phyloP scores from a whole-genome alignment of 148 eudicot genomes.

The Dianthus caryophyllus region DNA sequence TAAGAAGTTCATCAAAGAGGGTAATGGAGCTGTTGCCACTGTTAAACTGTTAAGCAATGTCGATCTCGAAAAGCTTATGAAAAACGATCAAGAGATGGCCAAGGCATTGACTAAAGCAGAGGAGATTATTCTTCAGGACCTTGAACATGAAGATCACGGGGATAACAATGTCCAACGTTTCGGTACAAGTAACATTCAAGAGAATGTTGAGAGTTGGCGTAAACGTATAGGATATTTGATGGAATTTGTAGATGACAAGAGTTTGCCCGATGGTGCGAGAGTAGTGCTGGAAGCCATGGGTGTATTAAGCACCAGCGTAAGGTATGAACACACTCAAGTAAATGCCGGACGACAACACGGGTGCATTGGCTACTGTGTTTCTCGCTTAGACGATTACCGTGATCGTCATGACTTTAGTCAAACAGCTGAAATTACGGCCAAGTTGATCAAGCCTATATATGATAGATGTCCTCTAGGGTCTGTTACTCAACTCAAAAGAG shows the following conservation, averaged over 20 bases:
- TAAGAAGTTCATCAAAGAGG: neutral
- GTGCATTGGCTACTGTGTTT: neutral
- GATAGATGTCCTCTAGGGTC: neutral
- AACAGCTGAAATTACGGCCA: neutral
- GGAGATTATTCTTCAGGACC: neutral
- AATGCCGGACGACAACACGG: neutral
- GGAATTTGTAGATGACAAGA: neutral
- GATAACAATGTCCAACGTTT: neutral
- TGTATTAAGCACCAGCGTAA: neutral
- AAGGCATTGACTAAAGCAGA: neutral
- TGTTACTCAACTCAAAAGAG: neutral
- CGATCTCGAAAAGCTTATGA: neutral
- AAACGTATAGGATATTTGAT: conserved; percentile 4
- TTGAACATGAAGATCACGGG: neutral
- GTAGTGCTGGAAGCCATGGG: conserved; percentile 7
- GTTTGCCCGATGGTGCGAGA: neutral
- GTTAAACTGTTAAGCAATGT: neutral
- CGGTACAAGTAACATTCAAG: neutral
- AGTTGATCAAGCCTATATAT: neutral
- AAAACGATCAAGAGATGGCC: neutral
- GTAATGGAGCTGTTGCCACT: neutral
- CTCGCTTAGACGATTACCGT: neutral
- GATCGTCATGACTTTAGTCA: conserved; percentile 9
- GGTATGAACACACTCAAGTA: neutral
- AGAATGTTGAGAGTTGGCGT: neutral